phyloP scores from a whole-genome alignment of 176 grass and related monocot species.

The Rhynchospora pubera region DNA sequence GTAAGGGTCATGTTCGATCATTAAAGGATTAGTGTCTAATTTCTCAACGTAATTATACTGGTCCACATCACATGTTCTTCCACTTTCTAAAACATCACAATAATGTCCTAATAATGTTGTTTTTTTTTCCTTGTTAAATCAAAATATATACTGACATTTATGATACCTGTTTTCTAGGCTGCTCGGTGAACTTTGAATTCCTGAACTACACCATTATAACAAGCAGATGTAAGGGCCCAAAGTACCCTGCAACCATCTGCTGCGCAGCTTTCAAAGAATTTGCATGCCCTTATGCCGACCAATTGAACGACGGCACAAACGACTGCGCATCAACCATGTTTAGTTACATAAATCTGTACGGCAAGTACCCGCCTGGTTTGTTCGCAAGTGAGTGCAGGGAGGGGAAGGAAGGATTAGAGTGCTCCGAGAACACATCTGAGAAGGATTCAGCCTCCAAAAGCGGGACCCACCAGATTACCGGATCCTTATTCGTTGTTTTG shows the following conservation, averaged over 20 bases:
- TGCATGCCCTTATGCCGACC: slow-evolving; percentile 32
- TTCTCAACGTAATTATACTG: no score
- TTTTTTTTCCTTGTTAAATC: no score
- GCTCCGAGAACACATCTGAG: not conserved
- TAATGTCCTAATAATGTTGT: not conserved
- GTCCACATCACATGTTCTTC: no score
- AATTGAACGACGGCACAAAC: slow-evolving; percentile 46
- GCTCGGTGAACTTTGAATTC: slow-evolving; percentile 54
- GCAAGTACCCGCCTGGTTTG: slow-evolving; percentile 59
- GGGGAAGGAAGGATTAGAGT: slow-evolving; percentile 44
- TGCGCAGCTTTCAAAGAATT: slow-evolving; percentile 54
- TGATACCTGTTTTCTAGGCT: slow-evolving; percentile 28
- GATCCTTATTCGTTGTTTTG: slow-evolving; percentile 22
- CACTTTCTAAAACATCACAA: no score
- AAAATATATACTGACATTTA: not conserved
- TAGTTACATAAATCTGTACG: slow-evolving; percentile 63
- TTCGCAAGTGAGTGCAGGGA: slow-evolving; percentile 55
- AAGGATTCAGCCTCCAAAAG: not conserved
- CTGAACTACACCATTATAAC: slow-evolving; percentile 67
- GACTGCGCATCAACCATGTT: slow-evolving; percentile 60
- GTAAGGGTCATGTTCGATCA: not conserved
- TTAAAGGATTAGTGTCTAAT: no score
- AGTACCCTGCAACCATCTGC: slow-evolving; percentile 33
- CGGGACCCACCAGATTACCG: not conserved
- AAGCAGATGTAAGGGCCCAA: slow-evolving; percentile 71